These are phyloP conservation scores for Russula sp. DNA, from an alignment of 768 basidiomycete species.

Conservation along the genomic window DNA sequence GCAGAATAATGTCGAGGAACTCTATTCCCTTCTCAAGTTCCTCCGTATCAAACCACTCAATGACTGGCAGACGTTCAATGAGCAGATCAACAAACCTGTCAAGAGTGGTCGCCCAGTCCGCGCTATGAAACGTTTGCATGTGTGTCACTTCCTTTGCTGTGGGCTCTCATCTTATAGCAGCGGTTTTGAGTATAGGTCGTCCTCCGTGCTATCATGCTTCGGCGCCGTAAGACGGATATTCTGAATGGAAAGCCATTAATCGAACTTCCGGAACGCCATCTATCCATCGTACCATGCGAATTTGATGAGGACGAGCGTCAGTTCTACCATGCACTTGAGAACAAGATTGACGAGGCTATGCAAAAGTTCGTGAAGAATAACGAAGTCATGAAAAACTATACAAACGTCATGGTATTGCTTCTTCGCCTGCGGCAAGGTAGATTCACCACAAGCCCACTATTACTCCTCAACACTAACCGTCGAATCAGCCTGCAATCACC, in stretches of 20 bases:
- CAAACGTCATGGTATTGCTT: slow-evolving; percentile 60
- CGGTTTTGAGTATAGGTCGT: slow-evolving; percentile 45
- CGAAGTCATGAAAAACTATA: slow-evolving; percentile 52
- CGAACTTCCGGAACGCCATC: slow-evolving; percentile 64
- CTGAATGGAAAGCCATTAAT: slow-evolving; percentile 79
- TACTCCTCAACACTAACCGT: background rate
- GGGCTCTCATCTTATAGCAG: background rate
- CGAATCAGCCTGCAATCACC: slow-evolving; percentile 79
- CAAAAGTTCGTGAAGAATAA: slow-evolving; percentile 52
- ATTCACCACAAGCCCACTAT: slow-evolving; percentile 19
- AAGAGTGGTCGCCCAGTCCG: slow-evolving; percentile 54
- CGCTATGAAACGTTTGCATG: slow-evolving; percentile 83
- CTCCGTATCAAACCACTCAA: slow-evolving; percentile 76
- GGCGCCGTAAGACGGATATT: slow-evolving; percentile 68
- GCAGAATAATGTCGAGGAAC: slow-evolving; percentile 68
- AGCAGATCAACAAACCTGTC: slow-evolving; percentile 71
- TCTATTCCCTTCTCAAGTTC: slow-evolving; percentile 87
- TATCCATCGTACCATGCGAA: slow-evolving; percentile 65
- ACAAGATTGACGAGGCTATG: slow-evolving; percentile 48
- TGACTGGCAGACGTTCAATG: slow-evolving; percentile 72
- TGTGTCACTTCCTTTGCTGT: slow-evolving; percentile 26
- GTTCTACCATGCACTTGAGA: slow-evolving; percentile 73
- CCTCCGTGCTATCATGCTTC: slow-evolving; percentile 80
- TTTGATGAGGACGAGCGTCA: slow-evolving; percentile 71
- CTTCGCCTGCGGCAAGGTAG: slow-evolving; percentile 85